Evolutionary conservation across 176 grass and related monocot species (phyloP), one percentile per base, ranked within the genome.

Genomic region (Stipa capillata): DNA sequence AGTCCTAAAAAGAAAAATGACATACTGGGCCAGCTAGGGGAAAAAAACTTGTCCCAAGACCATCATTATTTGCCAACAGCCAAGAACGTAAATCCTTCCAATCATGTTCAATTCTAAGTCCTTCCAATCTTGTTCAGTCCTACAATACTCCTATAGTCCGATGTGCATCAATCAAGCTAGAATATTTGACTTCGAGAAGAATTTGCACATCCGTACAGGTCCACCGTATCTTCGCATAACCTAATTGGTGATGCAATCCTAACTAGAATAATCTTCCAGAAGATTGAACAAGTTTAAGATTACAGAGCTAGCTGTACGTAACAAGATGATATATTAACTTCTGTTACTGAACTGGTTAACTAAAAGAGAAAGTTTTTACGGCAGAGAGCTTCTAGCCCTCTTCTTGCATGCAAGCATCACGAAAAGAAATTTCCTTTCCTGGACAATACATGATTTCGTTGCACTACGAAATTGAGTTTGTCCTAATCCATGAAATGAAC

Each of bases 1-100:
- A 32, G 29, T 72, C 63, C 82, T 64, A 74, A 78, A 56, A 69
- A 74, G 39, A 79, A 71, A 33, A 45, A 75, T 43, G 53, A 7
- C 55, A 34, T 62, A 43, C 43, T 39, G 50, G 76, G 56, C 59
- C 79, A 83, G 85, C 34, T 31, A 54, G 15, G 54, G 16, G 1
- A 39, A 25, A 41, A n/a, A 40, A n/a, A 31, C 15, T 37, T 79
- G 73, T 29, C 20, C 44, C 72, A 44, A 21, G 63, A 82, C 47
- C 74, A 49, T 39, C 17, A 79, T 51, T 58, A 39, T 79, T 79
- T 65, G 31, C 2, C 27, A 59, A 23, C 76, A 88, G 40, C 27
- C 5, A 70, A 40, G 31, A 50, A 64, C 23, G 32, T 10, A 32
- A 70, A 29, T 8, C 35, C 2, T 58, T 18, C 9, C 1, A 61